Base-by-base conservation (phyloP, 2,329 filamentous ascomycete genomes). In the Ophiostoma australiae region DNA sequence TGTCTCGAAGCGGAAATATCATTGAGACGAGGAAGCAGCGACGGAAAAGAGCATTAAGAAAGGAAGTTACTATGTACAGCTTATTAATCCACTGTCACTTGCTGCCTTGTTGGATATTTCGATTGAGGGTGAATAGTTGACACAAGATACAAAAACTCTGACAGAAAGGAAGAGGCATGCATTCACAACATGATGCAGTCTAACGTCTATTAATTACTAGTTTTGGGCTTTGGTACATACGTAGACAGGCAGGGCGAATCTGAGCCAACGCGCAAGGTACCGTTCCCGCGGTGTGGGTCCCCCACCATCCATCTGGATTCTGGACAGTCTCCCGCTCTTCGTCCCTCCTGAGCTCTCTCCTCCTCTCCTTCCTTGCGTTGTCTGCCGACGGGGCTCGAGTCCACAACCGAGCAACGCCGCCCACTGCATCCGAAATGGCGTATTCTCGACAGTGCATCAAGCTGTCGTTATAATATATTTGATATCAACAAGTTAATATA, bases 241-340 rank as follows among this genome's bases (percentile, higher is more conserved):
- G 27, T 31, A 31, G 27, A 31, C 41, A 65, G 67, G 66, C 55
- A 63, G 41, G 55, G 69, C 65, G 67, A 71, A 58, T 39, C 67
- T 35, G 68, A 39, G 70, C 69, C 70, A 72, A 72, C 72, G 72
- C 74, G 74, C 74, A 73, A 74, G 73, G 72, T 75, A 75, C 73
- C 74, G 73, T 71, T 73, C 74, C 73, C 74, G 74, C 70, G 73
- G 74, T 71, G 74, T 75, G 74, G 73, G 72, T 73, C 72, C 74
- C 74, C 73, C 72, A 74, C 73, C 72, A 72, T 70, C 39, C 39
- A 41, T 41, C 39, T 41, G 39, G 39, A 41, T 41, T 41, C 65
- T 73, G 67, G 67, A 39, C 63, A 23, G 48, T 31, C 63, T 72
- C 71, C 71, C 69, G n/a, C 71, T 67, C 71, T 67, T 70, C 67